Evolutionary conservation across 2,329 filamentous ascomycete genomes (phyloP).

Genomic region (Orbilia oligospora): DNA sequence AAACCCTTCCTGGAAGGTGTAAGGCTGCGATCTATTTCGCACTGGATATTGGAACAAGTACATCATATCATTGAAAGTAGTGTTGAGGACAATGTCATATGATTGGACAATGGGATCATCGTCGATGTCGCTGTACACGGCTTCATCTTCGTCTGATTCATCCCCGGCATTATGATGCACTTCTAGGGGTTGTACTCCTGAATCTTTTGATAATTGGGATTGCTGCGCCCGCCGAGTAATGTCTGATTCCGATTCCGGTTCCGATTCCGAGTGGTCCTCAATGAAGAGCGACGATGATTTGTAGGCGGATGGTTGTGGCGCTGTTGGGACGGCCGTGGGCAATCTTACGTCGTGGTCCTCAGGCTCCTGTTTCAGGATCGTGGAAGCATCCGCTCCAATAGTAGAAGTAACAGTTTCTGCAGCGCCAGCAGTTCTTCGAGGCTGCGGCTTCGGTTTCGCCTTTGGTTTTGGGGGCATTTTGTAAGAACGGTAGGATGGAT

Average conservation of each 20-base stretch:
- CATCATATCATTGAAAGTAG: slow-evolving; percentile 77
- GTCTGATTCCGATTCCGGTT: slow-evolving; percentile 42
- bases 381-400: neutral
- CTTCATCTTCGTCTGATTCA: slow-evolving; percentile 51
- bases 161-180: slow-evolving; percentile 11
- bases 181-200: neutral
- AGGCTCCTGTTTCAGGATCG: slow-evolving; percentile 40
- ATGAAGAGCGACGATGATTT: slow-evolving; percentile 49
- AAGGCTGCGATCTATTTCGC: slow-evolving; percentile 76
- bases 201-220: neutral
- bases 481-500: neutral
- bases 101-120: slow-evolving; percentile 79
- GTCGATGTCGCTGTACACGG: slow-evolving; percentile 65
- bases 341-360: slow-evolving; percentile 6
- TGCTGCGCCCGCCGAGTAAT: neutral
- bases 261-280: slow-evolving; percentile 43
- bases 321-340: neutral
- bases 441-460: slow-evolving; percentile 47
- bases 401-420: neutral
- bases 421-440: slow-evolving; percentile 20
- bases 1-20: slow-evolving; percentile 72
- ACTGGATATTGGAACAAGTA: slow-evolving; percentile 93
- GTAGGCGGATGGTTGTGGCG: slow-evolving; percentile 29
- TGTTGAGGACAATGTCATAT: slow-evolving; percentile 90
- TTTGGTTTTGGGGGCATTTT: slow-evolving; percentile 52